These are phyloP conservation scores for Prosopis cineraria DNA, from an alignment of 306 rosid species.

Conservation along the genomic window DNA sequence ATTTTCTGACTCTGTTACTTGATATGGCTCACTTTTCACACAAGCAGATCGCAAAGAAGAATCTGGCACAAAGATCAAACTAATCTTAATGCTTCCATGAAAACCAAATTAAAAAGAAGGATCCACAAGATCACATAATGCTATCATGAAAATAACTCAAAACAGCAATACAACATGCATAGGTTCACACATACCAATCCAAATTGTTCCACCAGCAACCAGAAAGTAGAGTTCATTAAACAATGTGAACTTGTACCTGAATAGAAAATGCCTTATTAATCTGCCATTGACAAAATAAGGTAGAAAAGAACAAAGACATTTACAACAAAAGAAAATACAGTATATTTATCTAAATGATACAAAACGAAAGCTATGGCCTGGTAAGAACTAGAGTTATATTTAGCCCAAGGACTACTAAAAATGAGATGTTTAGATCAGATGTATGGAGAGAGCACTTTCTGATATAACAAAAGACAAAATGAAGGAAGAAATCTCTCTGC, in stretches of 20 bases:
- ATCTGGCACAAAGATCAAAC: slow-evolving; percentile 55
- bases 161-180: slow-evolving; percentile 24
- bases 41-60: slow-evolving; percentile 48
- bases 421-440: not conserved
- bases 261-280: slow-evolving; percentile 25
- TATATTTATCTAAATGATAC: slow-evolving; percentile 15
- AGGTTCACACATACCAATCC: slow-evolving; percentile 79
- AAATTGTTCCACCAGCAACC: slow-evolving; percentile 98
- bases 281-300: slow-evolving; percentile 13
- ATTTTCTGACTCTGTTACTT: slow-evolving; percentile 42
- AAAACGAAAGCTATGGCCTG: not conserved
- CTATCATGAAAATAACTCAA: slow-evolving; percentile 1
- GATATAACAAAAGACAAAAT: not conserved
- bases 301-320: slow-evolving; percentile 8
- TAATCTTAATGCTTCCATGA: slow-evolving; percentile 24
- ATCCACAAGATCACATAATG: slow-evolving; percentile 25
- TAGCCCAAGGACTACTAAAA: not conserved
- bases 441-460: not conserved
- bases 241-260: slow-evolving; percentile 95
- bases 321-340: not conserved
- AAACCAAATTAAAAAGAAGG: slow-evolving; percentile 2
- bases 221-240: slow-evolving; percentile 97
- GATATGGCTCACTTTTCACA: slow-evolving; percentile 44
- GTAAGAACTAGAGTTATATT: slow-evolving; percentile 8
- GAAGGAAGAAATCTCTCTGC: slow-evolving; percentile 9